Percentiles rank a stretch among this genome's conserved stretches.
These are phyloP conservation scores for Candida awuae DNA, from an alignment of 805 yeast genomes.

Conservation along the genomic window DNA sequence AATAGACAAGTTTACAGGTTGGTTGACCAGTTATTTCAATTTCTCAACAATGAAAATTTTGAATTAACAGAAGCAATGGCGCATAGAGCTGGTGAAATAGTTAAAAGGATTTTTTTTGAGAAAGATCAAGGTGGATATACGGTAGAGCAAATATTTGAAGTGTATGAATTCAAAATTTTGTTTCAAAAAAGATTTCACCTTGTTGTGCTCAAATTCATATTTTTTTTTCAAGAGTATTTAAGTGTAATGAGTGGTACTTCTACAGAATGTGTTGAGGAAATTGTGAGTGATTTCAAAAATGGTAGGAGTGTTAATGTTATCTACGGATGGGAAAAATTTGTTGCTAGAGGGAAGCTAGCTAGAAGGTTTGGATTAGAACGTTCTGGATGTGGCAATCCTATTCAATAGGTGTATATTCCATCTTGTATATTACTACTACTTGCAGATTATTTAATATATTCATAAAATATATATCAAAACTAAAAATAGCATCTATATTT, in stretches of 20 bases:
- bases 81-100: background rate
- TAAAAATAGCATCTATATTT: too few relatives aligned
- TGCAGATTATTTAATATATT: too few relatives aligned
- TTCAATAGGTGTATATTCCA: background rate
- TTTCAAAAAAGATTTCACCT: slow-evolving; percentile 3
- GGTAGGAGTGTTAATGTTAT: background rate
- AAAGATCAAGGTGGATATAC: background rate
- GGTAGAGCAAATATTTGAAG: slow-evolving; percentile 1
- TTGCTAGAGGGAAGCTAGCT: background rate
- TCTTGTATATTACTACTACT: background rate
- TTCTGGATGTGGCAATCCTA: background rate
- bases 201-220: background rate
- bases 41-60: slow-evolving; percentile 1
- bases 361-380: background rate
- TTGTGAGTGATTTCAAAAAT: background rate
- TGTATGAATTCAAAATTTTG: background rate
- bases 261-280: background rate
- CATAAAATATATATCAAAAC: too few relatives aligned
- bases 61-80: background rate
- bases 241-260: background rate
- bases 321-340: background rate
- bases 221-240: slow-evolving; percentile 1
- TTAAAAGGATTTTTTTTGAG: background rate
- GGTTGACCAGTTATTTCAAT: background rate
- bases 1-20: slow-evolving; percentile 12